Conservation (phyloP, 2,329 filamentous ascomycete genomes). For the Fusarium illudens region DNA sequence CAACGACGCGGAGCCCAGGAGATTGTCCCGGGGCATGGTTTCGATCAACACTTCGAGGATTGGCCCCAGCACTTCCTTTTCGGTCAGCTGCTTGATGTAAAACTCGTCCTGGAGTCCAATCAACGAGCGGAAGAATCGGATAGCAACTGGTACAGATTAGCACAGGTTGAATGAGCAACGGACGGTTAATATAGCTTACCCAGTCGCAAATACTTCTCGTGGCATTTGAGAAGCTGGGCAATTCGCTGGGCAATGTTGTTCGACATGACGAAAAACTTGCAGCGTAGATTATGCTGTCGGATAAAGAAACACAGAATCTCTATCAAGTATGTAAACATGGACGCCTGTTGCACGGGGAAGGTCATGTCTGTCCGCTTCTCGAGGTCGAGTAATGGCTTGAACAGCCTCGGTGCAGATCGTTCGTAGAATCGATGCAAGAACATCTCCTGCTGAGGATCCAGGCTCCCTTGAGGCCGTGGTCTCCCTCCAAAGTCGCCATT, state of each 20-base stretch:
- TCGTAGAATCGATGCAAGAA: conserved; percentile 93
- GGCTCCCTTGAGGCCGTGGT: conserved; percentile 59
- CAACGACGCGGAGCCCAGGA: conserved; percentile 91
- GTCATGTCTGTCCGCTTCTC: conserved; percentile 73
- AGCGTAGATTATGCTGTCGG: conserved; percentile 84
- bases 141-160: conserved; percentile 68
- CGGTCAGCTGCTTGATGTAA: conserved; percentile 84
- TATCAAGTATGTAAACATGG: conserved; percentile 89
- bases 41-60: conserved; percentile 85
- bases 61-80: conserved; percentile 82
- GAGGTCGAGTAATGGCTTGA: conserved; percentile 84
- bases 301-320: conserved; percentile 96
- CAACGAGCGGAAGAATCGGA: conserved; percentile 93
- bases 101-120: conserved; percentile 89
- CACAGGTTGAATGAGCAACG: conserved; percentile 16
- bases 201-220: conserved; percentile 91
- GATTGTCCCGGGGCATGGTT: conserved; percentile 90
- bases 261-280: conserved; percentile 85
- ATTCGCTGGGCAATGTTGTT: conserved; percentile 82
- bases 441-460: conserved; percentile 80
- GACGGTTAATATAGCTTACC: conserved; percentile 60
- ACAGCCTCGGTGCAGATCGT: conserved; percentile 82
- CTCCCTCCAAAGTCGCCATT: conserved; percentile 78
- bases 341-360: conserved; percentile 83
- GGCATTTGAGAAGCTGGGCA: conserved; percentile 80